Percentiles rank a stretch among this genome's conserved stretches.
Evolutionary conservation across 73 alveolate genomes (phyloP).

Genomic region (Paramecium octaurelia): DNA sequence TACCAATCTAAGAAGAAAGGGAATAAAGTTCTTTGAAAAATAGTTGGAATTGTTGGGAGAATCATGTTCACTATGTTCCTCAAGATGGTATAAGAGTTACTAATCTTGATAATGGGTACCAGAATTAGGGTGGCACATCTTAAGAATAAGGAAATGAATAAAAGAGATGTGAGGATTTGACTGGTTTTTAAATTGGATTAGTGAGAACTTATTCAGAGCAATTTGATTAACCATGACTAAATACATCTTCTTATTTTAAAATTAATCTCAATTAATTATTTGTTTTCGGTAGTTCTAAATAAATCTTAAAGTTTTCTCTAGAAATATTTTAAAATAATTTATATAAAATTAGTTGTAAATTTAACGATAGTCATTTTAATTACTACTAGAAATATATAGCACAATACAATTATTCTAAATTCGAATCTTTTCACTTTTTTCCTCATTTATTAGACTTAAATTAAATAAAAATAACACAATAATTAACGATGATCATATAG

Average conservation of each 20-base stretch:
- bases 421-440: too few species aligned
- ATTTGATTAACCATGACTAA: background rate
- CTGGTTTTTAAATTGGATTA: background rate
- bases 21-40: background rate
- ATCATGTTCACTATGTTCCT: conserved; percentile 22
- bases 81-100: background rate
- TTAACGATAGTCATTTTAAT: too few species aligned
- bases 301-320: too few species aligned
- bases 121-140: background rate
- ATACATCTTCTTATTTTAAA: background rate
- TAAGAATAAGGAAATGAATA: background rate
- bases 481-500: too few species aligned
- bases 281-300: too few species aligned
- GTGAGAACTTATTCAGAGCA: background rate
- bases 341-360: too few species aligned
- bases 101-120: background rate
- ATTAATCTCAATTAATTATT: background rate
- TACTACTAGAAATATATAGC: too few species aligned
- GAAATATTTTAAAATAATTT: too few species aligned
- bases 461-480: too few species aligned
- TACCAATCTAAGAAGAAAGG: background rate
- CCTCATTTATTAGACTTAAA: too few species aligned
- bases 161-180: background rate
- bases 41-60: conserved; percentile 23
- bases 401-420: too few species aligned